Evolutionary conservation across 2,329 filamentous ascomycete genomes (phyloP), one percentile per base, ranked within the genome.

Genomic region (Dactylellina sp.): DNA sequence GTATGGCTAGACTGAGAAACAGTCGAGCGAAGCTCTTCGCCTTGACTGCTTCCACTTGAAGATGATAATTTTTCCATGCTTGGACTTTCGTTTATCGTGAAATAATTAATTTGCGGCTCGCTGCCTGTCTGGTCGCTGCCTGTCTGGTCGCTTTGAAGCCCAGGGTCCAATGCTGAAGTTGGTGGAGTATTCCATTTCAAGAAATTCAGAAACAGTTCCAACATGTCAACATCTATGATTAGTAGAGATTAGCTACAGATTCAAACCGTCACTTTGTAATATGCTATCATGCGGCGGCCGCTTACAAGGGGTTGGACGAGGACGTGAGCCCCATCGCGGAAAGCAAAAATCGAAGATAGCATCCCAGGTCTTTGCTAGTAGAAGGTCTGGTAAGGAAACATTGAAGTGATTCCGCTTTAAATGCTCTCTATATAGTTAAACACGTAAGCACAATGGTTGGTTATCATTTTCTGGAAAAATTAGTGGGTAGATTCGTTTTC

Each of bases 371-470:
- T 47, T 57, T 2, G 55, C 56, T 25, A 7, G 18, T n/a, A 46
- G 25, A 1, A 71, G 12, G 6, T 24, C 57, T 11, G 18, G 25
- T 16, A 49, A 56, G 4, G 28, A 55, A 1, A 3, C 50, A n/a
- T 56, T 32, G 22, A 40, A 62, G 24, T 71, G 65, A 11, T 62
- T 71, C 9, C 65, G 37, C n/a, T 37, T 62, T 39, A 61, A 35
- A 20, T 71, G 65, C 22, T 71, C 65, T 14, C 56, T 71, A 28
- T 35, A 18, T 25, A 20, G 40, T 11, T 39, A 5, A 47, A 6
- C 35, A 18, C 16, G 12, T 42, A n/a, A 42, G 14, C 16, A 7
- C 14, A 37, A 37, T 37, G 35, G 16, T 18, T 14, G 12, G 12
- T 14, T n/a, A 42, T 37, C n/a, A n/a, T n/a, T n/a, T n/a, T n/a